Conservation (phyloP, 371 early-diverging fungal genomes). For the Lichtheimia ornata region DNA sequence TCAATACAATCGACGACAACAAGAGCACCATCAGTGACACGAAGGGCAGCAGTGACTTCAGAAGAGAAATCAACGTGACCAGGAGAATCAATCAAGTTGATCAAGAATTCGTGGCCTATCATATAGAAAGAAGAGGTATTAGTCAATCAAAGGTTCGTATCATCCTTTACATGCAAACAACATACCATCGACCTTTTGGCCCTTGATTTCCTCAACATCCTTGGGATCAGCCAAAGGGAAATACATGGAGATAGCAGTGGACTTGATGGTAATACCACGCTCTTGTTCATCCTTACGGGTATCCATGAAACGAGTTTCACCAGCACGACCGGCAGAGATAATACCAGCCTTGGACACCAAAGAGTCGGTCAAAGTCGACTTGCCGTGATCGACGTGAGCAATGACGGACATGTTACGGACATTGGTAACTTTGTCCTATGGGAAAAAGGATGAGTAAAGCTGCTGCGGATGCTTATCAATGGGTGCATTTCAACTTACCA, state of each 20-base stretch:
- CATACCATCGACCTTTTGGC: conserved; percentile 80
- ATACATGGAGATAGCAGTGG: conserved; percentile 99
- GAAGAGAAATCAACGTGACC: conserved; percentile 99
- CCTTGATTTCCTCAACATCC: conserved; percentile 82
- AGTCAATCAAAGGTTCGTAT: background rate
- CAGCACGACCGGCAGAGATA: conserved; percentile 93
- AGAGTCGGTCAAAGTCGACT: conserved; percentile 96
- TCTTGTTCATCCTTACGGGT: conserved; percentile 98
- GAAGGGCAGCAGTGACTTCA: conserved; percentile 99
- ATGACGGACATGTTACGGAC: conserved; percentile 99
- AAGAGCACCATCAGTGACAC: conserved; percentile 99
- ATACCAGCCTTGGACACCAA: conserved; percentile 98
- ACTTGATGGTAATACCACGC: conserved; percentile 99
- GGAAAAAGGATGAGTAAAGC: conserved; percentile 1
- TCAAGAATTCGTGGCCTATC: conserved; percentile 77
- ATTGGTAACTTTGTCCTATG: conserved; percentile 60
- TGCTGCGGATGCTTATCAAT: conserved; percentile 1
- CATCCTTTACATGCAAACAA: background rate
- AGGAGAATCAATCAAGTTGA: conserved; percentile 99
- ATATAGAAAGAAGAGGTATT: no score
- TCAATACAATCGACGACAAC: conserved; percentile 99
- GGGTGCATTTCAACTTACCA: conserved; percentile 35
- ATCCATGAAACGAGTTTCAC: conserved; percentile 97
- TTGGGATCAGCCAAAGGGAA: conserved; percentile 85
- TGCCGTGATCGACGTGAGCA: conserved; percentile 98